phyloP scores from a whole-genome alignment of 1,284 basidiomycete species.

The Sanghuangporus sanghuang region DNA sequence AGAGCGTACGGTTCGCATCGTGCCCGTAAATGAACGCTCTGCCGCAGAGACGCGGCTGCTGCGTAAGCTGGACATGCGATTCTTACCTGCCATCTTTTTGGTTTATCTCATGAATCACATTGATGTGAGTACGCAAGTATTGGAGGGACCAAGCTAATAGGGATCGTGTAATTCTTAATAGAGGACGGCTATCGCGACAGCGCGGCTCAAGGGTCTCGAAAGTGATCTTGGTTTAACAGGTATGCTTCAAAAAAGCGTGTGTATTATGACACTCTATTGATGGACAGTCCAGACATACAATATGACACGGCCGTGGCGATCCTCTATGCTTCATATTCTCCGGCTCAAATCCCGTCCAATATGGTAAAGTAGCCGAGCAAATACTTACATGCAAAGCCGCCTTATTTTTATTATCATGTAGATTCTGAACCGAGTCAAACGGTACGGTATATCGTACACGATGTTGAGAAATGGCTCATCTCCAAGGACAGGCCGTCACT shows the following conservation, averaged over 20 bases:
- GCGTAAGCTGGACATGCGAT: constrained; percentile 51
- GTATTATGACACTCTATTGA: background rate
- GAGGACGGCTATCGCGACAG: constrained; percentile 56
- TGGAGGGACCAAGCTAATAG: background rate
- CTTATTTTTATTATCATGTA: constrained; percentile 20
- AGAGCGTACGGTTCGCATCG: background rate
- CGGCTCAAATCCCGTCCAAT: constrained; percentile 61
- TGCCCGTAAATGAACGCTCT: background rate
- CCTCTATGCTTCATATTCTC: constrained; percentile 55
- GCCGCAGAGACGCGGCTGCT: constrained; percentile 37
- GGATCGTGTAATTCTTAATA: constrained; percentile 23
- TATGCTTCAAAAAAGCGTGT: constrained; percentile 25
- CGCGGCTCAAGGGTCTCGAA: constrained; percentile 56
- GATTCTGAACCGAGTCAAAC: constrained; percentile 48
- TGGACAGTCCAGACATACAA: constrained; percentile 48
- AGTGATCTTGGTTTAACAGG: constrained; percentile 49
- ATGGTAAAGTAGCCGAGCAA: constrained; percentile 40
- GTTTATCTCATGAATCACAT: constrained; percentile 69
- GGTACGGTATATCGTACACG: constrained; percentile 28
- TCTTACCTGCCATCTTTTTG: constrained; percentile 54
- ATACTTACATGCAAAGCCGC: background rate
- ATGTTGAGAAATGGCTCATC: background rate
- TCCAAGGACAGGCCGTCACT: constrained; percentile 43
- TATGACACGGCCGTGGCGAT: constrained; percentile 55
- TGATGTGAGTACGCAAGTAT: constrained; percentile 37